Percentiles rank a stretch among this genome's conserved stretches.
phyloP scores from a whole-genome alignment of 73 alveolate genomes.

The Paramecium tetraurelia region DNA sequence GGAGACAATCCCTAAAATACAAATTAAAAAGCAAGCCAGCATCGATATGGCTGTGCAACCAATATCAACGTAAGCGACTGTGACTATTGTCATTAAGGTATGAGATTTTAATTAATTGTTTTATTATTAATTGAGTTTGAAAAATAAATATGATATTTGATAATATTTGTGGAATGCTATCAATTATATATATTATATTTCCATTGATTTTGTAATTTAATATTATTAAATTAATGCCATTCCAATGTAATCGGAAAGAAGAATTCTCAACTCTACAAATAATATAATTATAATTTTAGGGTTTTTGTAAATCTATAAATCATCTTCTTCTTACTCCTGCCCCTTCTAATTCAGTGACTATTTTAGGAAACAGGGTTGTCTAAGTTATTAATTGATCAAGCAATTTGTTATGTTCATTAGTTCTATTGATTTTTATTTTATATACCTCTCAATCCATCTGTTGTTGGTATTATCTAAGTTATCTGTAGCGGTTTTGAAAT shows the following conservation, averaged over 20 bases:
- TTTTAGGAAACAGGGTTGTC: background rate
- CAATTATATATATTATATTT: background rate
- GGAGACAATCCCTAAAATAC: background rate
- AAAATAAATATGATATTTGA: background rate
- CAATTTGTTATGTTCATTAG: constrained; percentile 4
- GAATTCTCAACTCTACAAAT: background rate
- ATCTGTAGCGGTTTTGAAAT: background rate
- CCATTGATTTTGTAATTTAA: too few relatives aligned
- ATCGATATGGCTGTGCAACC: background rate
- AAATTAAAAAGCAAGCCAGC: constrained; percentile 6
- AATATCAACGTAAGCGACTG: background rate
- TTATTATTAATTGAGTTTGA: background rate
- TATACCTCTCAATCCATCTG: constrained; percentile 51
- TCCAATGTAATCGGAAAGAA: background rate
- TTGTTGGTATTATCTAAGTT: background rate
- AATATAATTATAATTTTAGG: too few relatives aligned
- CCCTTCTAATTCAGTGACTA: background rate
- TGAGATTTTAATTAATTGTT: background rate
- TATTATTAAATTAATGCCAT: background rate
- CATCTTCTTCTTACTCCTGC: constrained; percentile 46
- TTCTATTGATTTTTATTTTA: background rate
- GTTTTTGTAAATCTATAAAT: background rate
- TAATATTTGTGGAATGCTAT: background rate
- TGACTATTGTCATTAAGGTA: background rate
- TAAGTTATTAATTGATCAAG: background rate